A percentile compares a stretch with the other conserved stretches of the same genome.
Conservation (phyloP, 2,329 filamentous ascomycete species). For the Hypoxylon sp. region DNA sequence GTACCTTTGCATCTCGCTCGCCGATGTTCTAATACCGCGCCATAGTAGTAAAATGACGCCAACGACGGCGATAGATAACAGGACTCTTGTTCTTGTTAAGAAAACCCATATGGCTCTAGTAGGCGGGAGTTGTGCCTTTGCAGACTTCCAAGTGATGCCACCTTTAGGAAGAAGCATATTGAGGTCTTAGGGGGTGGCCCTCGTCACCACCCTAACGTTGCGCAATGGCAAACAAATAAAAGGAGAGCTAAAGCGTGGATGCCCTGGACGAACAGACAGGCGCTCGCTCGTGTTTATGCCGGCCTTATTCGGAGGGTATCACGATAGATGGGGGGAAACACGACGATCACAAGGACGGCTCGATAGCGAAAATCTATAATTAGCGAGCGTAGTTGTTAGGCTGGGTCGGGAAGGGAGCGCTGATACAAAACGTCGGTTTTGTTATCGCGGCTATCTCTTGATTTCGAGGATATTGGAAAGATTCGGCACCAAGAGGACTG, state of each 20-base stretch:
- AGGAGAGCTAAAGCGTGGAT: constrained; percentile 6
- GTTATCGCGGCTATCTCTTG: constrained; percentile 26
- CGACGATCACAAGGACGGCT: constrained; percentile 19
- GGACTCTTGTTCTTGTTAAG: constrained; percentile 80
- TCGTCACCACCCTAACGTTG: constrained; percentile 54
- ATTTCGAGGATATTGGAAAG: constrained; percentile 21
- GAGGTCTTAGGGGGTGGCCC: constrained; percentile 55
- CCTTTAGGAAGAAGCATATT: constrained; percentile 91
- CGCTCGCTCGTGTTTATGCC: constrained; percentile 25
- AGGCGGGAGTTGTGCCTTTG: constrained; percentile 81
- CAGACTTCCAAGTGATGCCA: constrained; percentile 92
- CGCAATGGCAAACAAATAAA: constrained; percentile 38
- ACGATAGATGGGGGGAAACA: constrained; percentile 19
- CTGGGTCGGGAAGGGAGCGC: constrained; percentile 15
- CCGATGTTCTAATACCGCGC: constrained; percentile 83
- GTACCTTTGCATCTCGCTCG: constrained; percentile 92
- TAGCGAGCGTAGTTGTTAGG: constrained; percentile 26
- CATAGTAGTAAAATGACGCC: constrained; percentile 85
- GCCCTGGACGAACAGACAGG: constrained; percentile 18
- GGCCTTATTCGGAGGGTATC: constrained; percentile 24
- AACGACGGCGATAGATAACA: constrained; percentile 77
- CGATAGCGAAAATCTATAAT: constrained; percentile 31
- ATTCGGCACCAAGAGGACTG: constrained; percentile 28
- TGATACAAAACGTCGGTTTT: constrained; percentile 13
- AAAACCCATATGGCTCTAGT: constrained; percentile 77